Percentiles rank a stretch among this genome's conserved stretches.
Evolutionary conservation across 352 stramenopile species (phyloP).

Genomic region (Phytophthora aleatoria): DNA sequence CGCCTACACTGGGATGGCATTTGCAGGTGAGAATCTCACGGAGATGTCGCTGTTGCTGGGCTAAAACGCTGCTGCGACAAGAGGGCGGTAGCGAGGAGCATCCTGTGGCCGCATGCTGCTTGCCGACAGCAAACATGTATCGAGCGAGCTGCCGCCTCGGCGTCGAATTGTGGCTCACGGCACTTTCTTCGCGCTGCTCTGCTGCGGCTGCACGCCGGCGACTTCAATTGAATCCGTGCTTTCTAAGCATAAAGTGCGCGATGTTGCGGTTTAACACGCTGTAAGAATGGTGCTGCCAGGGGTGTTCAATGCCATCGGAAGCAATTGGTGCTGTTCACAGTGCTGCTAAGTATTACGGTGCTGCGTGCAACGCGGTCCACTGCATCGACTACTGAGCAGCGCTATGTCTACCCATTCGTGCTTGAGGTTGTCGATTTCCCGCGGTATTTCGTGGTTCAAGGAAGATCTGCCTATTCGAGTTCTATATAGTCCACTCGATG

Average conservation of each 20-base stretch:
- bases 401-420: no score
- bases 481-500: no score
- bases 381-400: no score
- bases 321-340: no score
- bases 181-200: slow-evolving; percentile 21
- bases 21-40: background rate
- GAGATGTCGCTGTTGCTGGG: background rate
- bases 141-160: background rate
- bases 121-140: background rate
- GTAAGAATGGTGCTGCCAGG: no score
- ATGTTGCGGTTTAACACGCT: no score
- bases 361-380: no score
- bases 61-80: background rate
- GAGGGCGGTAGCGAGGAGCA: background rate
- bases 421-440: no score
- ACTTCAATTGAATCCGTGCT: slow-evolving; percentile 11
- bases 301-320: no score
- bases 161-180: slow-evolving; percentile 22
- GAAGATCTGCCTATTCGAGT: no score
- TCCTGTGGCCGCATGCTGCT: background rate
- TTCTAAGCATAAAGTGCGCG: background rate
- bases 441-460: no score
- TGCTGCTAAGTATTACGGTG: no score
- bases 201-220: slow-evolving; percentile 16
- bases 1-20: background rate